phyloP scores from a whole-genome alignment of 2,329 filamentous ascomycete genomes.

The Colletotrichum chlorophyti region DNA sequence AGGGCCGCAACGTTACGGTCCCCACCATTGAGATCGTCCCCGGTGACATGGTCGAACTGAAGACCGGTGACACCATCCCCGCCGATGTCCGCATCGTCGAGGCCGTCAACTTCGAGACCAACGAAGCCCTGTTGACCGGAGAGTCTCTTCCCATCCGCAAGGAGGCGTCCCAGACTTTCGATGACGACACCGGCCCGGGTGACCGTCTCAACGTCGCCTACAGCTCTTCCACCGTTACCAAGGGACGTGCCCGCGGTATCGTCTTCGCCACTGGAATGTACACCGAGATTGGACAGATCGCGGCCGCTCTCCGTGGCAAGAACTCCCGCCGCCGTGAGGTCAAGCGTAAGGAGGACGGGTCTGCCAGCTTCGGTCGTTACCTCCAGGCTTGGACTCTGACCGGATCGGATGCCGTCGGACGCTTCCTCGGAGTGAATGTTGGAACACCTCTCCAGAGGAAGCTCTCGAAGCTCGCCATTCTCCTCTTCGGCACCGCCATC shows the following conservation, averaged over 20 bases:
- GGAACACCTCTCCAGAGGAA: constrained; percentile 75
- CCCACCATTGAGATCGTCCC: constrained; percentile 56
- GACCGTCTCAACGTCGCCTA: constrained; percentile 69
- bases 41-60: constrained; percentile 62
- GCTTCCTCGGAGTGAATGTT: constrained; percentile 57
- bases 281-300: constrained; percentile 69
- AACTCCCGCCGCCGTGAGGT: constrained; percentile 41
- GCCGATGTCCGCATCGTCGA: constrained; percentile 64
- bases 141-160: constrained; percentile 68
- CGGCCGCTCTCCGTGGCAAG: constrained; percentile 51
- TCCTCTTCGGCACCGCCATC: constrained; percentile 67
- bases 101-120: constrained; percentile 71
- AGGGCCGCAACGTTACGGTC: constrained; percentile 46
- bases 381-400: constrained; percentile 46
- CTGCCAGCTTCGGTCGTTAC: constrained; percentile 37
- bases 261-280: constrained; percentile 67
- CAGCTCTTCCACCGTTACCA: constrained; percentile 67
- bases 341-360: constrained; percentile 52
- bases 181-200: constrained; percentile 52
- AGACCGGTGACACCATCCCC: constrained; percentile 66
- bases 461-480: constrained; percentile 71
- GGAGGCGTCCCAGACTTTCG: constrained; percentile 50
- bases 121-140: constrained; percentile 70
- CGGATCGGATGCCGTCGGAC: constrained; percentile 42
- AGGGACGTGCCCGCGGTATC: constrained; percentile 65